phyloP scores from a whole-genome alignment of 2,329 filamentous ascomycete genomes.

The Colletotrichum graminicola region DNA sequence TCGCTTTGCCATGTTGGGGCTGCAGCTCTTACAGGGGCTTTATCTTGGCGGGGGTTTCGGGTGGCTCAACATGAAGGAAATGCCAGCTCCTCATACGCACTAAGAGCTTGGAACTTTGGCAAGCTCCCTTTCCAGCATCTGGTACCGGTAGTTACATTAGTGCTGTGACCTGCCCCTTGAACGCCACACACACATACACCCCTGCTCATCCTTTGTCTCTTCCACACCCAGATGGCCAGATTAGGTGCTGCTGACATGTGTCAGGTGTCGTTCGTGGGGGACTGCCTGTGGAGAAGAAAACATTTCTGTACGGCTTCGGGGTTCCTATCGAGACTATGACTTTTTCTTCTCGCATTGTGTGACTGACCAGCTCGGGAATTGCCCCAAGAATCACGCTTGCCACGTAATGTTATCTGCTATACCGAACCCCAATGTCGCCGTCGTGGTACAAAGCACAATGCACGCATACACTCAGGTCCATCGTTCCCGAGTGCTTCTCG shows the following conservation, averaged over 20 bases:
- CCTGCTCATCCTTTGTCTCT: constrained; percentile 15
- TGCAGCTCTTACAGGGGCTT: constrained; percentile 35
- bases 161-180: not conserved
- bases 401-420: too few relatives aligned
- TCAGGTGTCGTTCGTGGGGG: constrained; percentile 30
- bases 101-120: constrained; percentile 5
- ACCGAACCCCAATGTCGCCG: not conserved
- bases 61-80: constrained; percentile 9
- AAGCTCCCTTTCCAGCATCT: not conserved
- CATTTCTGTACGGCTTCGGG: constrained; percentile 24
- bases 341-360: not conserved
- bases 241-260: constrained; percentile 24
- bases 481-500: not conserved
- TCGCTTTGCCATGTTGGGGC: not conserved
- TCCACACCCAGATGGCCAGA: constrained; percentile 4
- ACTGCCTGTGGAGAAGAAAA: constrained; percentile 19
- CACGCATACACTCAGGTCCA: not conserved
- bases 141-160: too few relatives aligned
- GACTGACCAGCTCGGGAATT: not conserved
- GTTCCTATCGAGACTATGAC: not conserved
- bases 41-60: constrained; percentile 39
- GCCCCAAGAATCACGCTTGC: too few relatives aligned
- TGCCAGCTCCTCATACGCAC: constrained; percentile 25
- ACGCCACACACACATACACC: too few relatives aligned
- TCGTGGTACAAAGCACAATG: not conserved